Base-by-base conservation (phyloP, 129 eudicot species). In the Kitagawia praeruptora region DNA sequence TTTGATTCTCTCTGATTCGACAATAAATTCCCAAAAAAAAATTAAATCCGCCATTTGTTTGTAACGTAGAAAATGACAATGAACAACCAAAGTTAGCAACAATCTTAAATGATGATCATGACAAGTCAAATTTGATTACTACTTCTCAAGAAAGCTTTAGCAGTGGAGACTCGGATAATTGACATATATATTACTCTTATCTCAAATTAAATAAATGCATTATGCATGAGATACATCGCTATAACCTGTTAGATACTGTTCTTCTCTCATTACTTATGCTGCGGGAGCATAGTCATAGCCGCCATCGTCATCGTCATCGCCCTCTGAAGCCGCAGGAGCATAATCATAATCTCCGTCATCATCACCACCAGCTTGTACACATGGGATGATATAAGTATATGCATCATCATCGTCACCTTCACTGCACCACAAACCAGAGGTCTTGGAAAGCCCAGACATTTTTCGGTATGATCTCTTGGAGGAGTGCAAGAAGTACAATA, bases 231-330 rank as follows among this genome's bases (percentile, higher is more conserved):
- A 4, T 23, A 8, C 66, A 23, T 56, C 69, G n/a, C n/a, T 31
- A 7, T 10, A 34, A 34, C 37, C 1, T 4, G 51, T 41, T 72
- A 41, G 34, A 41, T 18, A 40, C 25, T 71, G n/a, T 5, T n/a
- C 37, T 8, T 6, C 53, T 34, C 54, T 21, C 44, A 48, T 8
- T 14, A 28, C 19, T 48, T 40, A 75, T 28, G 66, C 78, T 10
- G 77, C 54, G 0, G 77, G 77, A 10, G 77, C 77, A n/a, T 74
- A 74, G 16, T 74, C 77, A n/a, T 74, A 74, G 0, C 77, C 77
- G 44, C 14, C 39, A 0, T 74, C 77, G 0, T 74, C 77, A 5
- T 74, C 56, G 11, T 74, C 77, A 13, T 74, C 77, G 0, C 56
- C 77, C 77, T 74, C 77, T 0, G 54, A 42, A 2, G 75, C 46